phyloP scores from a whole-genome alignment of 2,329 filamentous ascomycete genomes.

The Zasmidium citrigriseum region DNA sequence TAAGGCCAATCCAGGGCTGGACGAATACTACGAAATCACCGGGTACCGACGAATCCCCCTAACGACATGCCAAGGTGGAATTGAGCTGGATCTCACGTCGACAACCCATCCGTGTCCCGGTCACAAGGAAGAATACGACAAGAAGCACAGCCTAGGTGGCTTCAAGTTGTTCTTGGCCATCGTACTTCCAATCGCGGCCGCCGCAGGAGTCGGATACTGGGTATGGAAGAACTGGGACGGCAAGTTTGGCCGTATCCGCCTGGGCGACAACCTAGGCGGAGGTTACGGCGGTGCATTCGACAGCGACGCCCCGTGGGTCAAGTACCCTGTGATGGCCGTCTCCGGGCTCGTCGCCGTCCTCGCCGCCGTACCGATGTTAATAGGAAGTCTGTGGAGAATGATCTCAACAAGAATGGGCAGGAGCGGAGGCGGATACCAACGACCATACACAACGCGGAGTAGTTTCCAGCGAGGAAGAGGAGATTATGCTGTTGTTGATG shows the following conservation, averaged over 20 bases:
- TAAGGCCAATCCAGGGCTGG: slow-evolving; percentile 63
- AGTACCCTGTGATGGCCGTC: slow-evolving; percentile 64
- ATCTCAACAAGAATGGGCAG: slow-evolving; percentile 53
- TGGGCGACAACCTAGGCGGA: slow-evolving; percentile 64
- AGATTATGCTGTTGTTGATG: slow-evolving; percentile 87
- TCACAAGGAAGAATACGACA: slow-evolving; percentile 79
- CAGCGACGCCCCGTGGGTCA: slow-evolving; percentile 74
- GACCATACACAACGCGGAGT: slow-evolving; percentile 82
- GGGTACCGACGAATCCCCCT: slow-evolving; percentile 89
- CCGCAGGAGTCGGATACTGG: slow-evolving; percentile 76
- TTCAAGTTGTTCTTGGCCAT: slow-evolving; percentile 84
- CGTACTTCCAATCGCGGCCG: slow-evolving; percentile 70
- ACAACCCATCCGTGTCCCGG: slow-evolving; percentile 68
- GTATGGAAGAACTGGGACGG: slow-evolving; percentile 81
- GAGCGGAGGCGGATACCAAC: slow-evolving; percentile 52
- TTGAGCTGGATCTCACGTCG: slow-evolving; percentile 69
- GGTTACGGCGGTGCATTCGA: slow-evolving; percentile 54
- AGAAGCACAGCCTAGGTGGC: slow-evolving; percentile 69
- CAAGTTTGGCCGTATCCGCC: slow-evolving; percentile 85
- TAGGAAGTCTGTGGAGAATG: slow-evolving; percentile 71
- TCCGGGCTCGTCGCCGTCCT: slow-evolving; percentile 57
- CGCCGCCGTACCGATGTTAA: slow-evolving; percentile 65
- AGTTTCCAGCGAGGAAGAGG: slow-evolving; percentile 84
- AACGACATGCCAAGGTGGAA: slow-evolving; percentile 79
- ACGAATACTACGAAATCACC: slow-evolving; percentile 80